Evolutionary conservation across 305 asterid genomes (phyloP), one percentile per base, ranked within the genome.

Genomic region (Euphrasia arctica): DNA sequence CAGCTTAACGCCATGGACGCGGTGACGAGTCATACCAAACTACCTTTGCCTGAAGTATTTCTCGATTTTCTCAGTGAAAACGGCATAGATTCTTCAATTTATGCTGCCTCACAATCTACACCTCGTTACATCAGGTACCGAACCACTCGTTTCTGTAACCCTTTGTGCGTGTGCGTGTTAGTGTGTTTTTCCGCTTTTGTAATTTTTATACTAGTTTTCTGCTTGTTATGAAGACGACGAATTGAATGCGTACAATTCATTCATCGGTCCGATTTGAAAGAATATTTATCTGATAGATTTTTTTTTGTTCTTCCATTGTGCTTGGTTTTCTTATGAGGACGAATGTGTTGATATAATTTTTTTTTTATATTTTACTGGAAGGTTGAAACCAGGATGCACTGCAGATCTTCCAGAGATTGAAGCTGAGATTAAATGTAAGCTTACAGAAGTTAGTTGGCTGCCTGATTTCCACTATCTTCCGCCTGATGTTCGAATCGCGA

Each of bases 101-200:
- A 90, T 29, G 43, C 54, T 48, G 66, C 82, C 41, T 68, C 73
- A 64, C 82, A 79, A 52, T 78, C 95, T 32, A 79, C 76, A 28
- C 97, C 98, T 66, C 97, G 97, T 56, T 92, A 92, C 80, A 71
- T 92, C 52, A 83, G 95, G 96, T 90, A 70, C 58, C 71, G n/a
- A 50, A 14, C 28, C 51, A 39, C 50, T 54, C 28, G 2, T 54
- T 25, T 22, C 4, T 27, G 2, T 15, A 2, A 18, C 14, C 12
- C 11, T 54, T 0, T 45, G 5, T 42, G 48, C 27, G 2, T 42
- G 48, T 42, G 47, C 47, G 47, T 7, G 47, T 31, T 4, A 41
- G 47, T 41, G 48, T 7, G 48, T 42, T 18, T 18, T 18, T 18
- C 22, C 22, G 22, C 22, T 18, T 18, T 18, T 18, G 22, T 18